Conservation (phyloP, 257 asterid species). For the Ligustrum vulgare region DNA sequence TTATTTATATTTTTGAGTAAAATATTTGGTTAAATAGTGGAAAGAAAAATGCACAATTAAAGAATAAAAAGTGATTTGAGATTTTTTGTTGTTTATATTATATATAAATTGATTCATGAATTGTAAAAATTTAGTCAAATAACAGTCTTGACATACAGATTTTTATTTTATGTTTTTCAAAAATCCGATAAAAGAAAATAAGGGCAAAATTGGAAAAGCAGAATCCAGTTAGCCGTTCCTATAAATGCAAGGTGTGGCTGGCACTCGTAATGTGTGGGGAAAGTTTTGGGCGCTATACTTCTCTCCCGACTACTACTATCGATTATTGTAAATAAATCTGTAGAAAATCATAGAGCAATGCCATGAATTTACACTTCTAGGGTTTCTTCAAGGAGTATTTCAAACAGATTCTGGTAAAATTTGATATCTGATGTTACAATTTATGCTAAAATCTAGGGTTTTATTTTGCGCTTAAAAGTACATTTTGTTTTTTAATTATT, state of each 20-base stretch:
- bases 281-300: background rate
- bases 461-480: background rate
- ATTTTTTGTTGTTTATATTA: no score
- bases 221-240: background rate
- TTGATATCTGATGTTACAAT: background rate
- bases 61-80: no score
- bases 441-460: conserved; percentile 7
- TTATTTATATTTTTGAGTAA: no score
- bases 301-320: background rate
- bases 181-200: background rate
- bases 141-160: no score
- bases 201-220: background rate
- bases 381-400: background rate
- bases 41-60: no score
- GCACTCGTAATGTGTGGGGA: background rate
- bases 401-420: conserved; percentile 2
- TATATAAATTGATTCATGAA: no score
- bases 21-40: no score
- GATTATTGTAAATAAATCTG: background rate
- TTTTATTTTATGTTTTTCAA: no score
- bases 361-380: background rate
- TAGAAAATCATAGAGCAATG: background rate
- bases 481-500: background rate
- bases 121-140: no score
- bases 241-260: background rate